Base-by-base conservation (phyloP, 2,329 filamentous ascomycete species). In the Elsinoe australis region DNA sequence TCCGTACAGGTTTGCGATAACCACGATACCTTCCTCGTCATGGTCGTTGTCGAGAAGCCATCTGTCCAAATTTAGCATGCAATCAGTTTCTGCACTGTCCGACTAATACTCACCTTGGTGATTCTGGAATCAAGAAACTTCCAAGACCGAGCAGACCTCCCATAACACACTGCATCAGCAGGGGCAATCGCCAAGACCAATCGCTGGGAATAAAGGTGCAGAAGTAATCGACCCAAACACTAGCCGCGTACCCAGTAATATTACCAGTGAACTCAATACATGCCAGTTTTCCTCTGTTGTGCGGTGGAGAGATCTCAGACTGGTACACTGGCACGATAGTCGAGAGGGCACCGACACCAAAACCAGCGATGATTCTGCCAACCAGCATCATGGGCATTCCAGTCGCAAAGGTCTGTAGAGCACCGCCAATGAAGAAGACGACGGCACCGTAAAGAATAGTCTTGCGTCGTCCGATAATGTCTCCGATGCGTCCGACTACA, bases 221-320 rank as follows among this genome's bases (percentile, higher is more conserved):
- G 59, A 92, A 90, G 68, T 96, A 98, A 66, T 98, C 92, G 21
- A 96, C 90, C 92, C 92, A 98, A 17, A 96, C 90, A 58, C 90
- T 96, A 47, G 87, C 88, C 48, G 90, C 84, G 64, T 98, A 98
- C 24, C 92, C 92, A 52, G 87, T 83, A 54, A 98, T 94, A 67
- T 98, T 98, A 47, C 92, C 92, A 0, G 90, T 90, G 62, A 96
- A 98, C 65, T 98, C 92, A 56, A 98, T 96, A 65, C 92, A 96
- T 18, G 90, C 92, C 53, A 98, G 75, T 68, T 92, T 94, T 54
- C 92, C 92, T 59, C 92, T 79, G 66, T 95, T 96, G 62, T 98
- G 92, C 4, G 92, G 88, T 41, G 92, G 92, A 34, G 90, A 95
- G 60, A 74, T 74, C 55, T 74, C 71, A 21, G 70, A 72, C 56